phyloP scores from a whole-genome alignment of 345 rosid species.

The Sisymbrium altissimum region DNA sequence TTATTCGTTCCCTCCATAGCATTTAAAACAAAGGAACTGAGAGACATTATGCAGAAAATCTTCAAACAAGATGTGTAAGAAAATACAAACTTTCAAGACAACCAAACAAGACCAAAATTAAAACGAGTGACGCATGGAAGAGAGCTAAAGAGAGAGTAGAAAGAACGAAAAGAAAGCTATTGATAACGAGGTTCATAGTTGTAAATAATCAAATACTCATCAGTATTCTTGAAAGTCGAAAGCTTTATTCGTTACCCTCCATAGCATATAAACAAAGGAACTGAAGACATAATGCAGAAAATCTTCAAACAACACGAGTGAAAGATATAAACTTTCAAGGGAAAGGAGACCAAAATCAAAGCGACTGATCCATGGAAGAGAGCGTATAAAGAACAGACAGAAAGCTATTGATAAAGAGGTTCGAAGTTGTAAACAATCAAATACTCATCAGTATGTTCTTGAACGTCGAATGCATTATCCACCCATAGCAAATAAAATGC shows the following conservation, averaged over 20 bases:
- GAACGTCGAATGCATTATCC: too few relatives aligned
- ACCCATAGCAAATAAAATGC: too few relatives aligned
- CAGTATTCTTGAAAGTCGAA: neutral
- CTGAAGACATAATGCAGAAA: too few relatives aligned
- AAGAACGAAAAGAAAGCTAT: conserved; percentile 10
- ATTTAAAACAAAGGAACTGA: neutral
- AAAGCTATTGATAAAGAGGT: neutral
- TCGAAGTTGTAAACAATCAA: neutral
- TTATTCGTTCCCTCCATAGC: neutral
- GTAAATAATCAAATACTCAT: neutral
- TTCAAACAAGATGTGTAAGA: neutral
- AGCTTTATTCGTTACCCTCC: neutral
- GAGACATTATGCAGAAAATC: neutral
- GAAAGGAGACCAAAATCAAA: too few relatives aligned
- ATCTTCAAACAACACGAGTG: neutral
- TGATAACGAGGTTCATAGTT: neutral
- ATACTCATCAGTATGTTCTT: too few relatives aligned
- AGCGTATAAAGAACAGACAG: conserved; percentile 18
- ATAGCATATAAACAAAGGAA: neutral
- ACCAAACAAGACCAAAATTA: neutral
- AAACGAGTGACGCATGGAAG: neutral
- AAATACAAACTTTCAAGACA: neutral
- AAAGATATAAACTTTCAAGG: neutral
- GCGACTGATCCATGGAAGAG: too few relatives aligned
- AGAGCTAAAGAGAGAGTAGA: neutral